Conservation (phyloP, 179 eudicot species). For the Spergularia azorica region DNA sequence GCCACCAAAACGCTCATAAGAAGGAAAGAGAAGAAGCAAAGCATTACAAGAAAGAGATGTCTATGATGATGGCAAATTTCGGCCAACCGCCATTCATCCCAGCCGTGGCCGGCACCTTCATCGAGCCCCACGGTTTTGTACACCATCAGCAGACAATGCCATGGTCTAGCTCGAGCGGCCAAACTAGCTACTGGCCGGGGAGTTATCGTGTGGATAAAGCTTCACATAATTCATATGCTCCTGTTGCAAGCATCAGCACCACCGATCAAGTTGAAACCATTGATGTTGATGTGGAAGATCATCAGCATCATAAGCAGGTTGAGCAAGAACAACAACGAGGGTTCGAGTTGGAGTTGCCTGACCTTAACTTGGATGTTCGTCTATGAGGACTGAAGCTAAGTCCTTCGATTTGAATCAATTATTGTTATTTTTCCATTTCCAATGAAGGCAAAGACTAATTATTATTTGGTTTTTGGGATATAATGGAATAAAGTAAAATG, state of each 20-base stretch:
- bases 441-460: too few relatives aligned
- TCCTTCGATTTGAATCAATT: too few relatives aligned
- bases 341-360: constrained; percentile 22
- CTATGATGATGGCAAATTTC: constrained; percentile 4
- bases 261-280: background rate
- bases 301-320: background rate
- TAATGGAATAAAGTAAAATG: too few relatives aligned
- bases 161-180: background rate
- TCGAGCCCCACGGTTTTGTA: constrained; percentile 18
- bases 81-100: constrained; percentile 9
- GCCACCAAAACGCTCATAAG: constrained; percentile 38
- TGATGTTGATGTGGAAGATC: background rate
- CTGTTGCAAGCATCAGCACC: background rate
- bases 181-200: constrained; percentile 23
- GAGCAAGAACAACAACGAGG: background rate
- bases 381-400: background rate
- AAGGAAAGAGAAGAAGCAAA: constrained; percentile 31
- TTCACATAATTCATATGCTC: background rate
- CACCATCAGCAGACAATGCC: constrained; percentile 13
- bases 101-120: background rate
- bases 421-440: too few relatives aligned
- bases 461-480: too few relatives aligned
- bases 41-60: constrained; percentile 17
- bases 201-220: constrained; percentile 22
- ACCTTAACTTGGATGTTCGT: constrained; percentile 32